Evolutionary conservation across 352 stramenopile species (phyloP).

Genomic region (Aphanomyces invadans): DNA sequence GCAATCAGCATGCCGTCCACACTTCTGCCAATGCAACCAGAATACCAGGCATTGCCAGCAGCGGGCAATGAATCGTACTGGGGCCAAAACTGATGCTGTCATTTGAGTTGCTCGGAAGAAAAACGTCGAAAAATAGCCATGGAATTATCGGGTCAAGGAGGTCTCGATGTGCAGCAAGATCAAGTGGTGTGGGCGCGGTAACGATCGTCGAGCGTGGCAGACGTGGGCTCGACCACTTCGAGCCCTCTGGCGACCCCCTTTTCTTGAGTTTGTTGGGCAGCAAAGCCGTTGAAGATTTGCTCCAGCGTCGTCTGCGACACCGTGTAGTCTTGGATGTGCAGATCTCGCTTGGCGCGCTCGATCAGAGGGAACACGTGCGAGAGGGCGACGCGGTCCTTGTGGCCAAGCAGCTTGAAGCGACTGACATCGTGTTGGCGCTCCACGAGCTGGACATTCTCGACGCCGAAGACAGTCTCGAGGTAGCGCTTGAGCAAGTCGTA

Average conservation of each 20-base stretch:
- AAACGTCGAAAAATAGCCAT: no score
- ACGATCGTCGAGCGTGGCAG: no score
- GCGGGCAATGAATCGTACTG: no score
- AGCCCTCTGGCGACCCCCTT: slow-evolving; percentile 30
- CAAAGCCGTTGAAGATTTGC: slow-evolving; percentile 84
- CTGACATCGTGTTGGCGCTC: slow-evolving; percentile 55
- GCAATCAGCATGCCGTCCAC: no score
- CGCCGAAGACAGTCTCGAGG: slow-evolving; percentile 17
- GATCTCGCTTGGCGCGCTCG: slow-evolving; percentile 34
- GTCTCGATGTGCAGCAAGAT: no score
- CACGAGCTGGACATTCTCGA: slow-evolving; percentile 33
- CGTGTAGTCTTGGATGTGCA: slow-evolving; percentile 67
- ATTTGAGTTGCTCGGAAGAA: no score
- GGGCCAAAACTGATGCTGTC: no score
- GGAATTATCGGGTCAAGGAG: no score
- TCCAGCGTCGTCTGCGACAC: slow-evolving; percentile 78
- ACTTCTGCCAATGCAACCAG: no score
- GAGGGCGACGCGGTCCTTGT: slow-evolving; percentile 31
- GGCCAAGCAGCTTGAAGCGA: slow-evolving; percentile 45
- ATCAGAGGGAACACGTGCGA: slow-evolving; percentile 44
- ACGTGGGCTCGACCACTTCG: background rate
- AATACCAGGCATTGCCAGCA: no score
- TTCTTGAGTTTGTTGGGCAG: slow-evolving; percentile 35
- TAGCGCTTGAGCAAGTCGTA: slow-evolving; percentile 34
- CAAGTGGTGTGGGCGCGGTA: no score